A percentile compares a stretch with the other conserved stretches of the same genome.
Conservation (phyloP, 2,329 filamentous ascomycete genomes). For the Trichoderma koningii region DNA sequence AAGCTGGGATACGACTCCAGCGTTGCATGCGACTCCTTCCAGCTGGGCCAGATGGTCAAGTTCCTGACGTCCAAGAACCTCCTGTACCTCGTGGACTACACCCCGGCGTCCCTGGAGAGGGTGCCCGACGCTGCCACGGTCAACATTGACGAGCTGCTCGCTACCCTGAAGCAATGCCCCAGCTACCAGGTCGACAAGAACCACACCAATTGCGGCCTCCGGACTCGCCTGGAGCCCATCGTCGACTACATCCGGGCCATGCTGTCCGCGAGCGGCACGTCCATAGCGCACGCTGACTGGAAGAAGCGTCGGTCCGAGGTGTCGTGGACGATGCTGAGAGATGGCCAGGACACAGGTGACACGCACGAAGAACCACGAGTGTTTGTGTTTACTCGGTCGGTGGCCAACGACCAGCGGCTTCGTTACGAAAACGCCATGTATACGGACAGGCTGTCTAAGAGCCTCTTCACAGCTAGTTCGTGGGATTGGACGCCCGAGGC, state of each 20-base stretch:
- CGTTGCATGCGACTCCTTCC: constrained; percentile 72
- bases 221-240: constrained; percentile 65
- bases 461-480: constrained; percentile 56
- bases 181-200: constrained; percentile 74
- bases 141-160: constrained; percentile 63
- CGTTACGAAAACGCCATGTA: constrained; percentile 53
- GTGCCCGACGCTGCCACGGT: constrained; percentile 55
- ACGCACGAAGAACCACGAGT: constrained; percentile 29
- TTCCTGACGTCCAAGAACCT: constrained; percentile 67
- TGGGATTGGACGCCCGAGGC: constrained; percentile 63
- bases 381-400: constrained; percentile 55
- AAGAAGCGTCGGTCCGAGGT: constrained; percentile 43
- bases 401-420: constrained; percentile 54
- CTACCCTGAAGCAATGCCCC: constrained; percentile 65
- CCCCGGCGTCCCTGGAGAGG: constrained; percentile 48
- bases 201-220: constrained; percentile 72
- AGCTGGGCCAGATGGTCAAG: constrained; percentile 75
- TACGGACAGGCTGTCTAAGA: constrained; percentile 53
- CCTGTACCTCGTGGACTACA: constrained; percentile 60
- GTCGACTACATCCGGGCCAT: constrained; percentile 65
- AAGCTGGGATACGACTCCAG: constrained; percentile 74
- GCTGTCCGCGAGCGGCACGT: constrained; percentile 50
- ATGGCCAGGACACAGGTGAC: constrained; percentile 20
- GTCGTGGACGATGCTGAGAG: constrained; percentile 44
- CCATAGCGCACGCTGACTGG: constrained; percentile 51